Evolutionary conservation across 2,329 filamentous ascomycete species (phyloP).

Genomic region (Zalaria sp.): DNA sequence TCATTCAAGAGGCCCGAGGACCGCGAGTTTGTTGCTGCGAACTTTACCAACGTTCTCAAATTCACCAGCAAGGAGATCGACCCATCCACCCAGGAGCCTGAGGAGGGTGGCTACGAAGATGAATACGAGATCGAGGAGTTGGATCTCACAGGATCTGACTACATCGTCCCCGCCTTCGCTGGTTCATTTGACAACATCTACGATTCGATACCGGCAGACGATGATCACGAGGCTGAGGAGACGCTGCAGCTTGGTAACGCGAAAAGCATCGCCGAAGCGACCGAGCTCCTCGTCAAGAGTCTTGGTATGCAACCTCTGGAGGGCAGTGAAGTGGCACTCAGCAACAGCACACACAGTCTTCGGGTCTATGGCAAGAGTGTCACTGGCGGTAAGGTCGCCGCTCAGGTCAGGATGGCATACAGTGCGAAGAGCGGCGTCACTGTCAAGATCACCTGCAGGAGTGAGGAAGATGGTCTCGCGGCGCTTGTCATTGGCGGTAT

Average conservation of each 20-base stretch:
- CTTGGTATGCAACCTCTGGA: slow-evolving; percentile 88
- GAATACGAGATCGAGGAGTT: slow-evolving; percentile 95
- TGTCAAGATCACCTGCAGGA: slow-evolving; percentile 83
- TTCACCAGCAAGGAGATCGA: slow-evolving; percentile 98
- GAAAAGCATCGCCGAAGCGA: slow-evolving; percentile 93
- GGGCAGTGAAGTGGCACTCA: slow-evolving; percentile 81
- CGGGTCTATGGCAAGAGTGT: slow-evolving; percentile 95
- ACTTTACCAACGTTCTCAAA: slow-evolving; percentile 85
- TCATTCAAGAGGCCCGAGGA: slow-evolving; percentile 81
- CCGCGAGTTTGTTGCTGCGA: slow-evolving; percentile 59
- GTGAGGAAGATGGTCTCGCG: slow-evolving; percentile 86
- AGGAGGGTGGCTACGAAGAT: slow-evolving; percentile 87
- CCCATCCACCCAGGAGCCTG: slow-evolving; percentile 80
- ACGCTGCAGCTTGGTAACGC: slow-evolving; percentile 76
- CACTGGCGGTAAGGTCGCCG: slow-evolving; percentile 75
- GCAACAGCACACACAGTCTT: slow-evolving; percentile 79
- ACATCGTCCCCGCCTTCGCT: slow-evolving; percentile 83
- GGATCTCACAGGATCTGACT: slow-evolving; percentile 82
- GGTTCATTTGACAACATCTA: slow-evolving; percentile 92
- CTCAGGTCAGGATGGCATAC: slow-evolving; percentile 82
- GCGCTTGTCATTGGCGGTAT: slow-evolving; percentile 72
- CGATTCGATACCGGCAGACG: slow-evolving; percentile 64
- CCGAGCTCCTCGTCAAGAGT: slow-evolving; percentile 73
- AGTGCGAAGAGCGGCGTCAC: slow-evolving; percentile 87
- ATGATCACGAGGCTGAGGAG: slow-evolving; percentile 80